These are phyloP conservation scores for Podaxis sp. DNA, from an alignment of 768 basidiomycete species.

Conservation along the genomic window DNA sequence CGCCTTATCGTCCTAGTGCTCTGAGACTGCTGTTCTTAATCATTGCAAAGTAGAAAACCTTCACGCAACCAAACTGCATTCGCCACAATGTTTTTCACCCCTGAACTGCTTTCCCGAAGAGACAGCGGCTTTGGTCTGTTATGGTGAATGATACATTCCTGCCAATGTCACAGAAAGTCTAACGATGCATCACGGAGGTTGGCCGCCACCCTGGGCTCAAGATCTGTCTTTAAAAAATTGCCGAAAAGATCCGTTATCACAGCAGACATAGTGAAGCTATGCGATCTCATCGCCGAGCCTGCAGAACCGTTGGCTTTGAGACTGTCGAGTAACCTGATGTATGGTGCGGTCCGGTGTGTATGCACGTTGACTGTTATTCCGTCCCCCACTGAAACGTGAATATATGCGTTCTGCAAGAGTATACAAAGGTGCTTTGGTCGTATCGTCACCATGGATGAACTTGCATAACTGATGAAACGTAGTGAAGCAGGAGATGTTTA, in stretches of 20 bases:
- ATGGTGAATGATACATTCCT: conserved; percentile 45
- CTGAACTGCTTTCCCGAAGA: conserved; percentile 75
- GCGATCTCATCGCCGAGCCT: conserved; percentile 80
- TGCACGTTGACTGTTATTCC: neutral
- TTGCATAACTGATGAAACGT: neutral
- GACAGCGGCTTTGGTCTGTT: conserved; percentile 90
- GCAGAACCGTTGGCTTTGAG: conserved; percentile 83
- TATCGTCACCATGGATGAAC: neutral
- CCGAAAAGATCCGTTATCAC: conserved; percentile 81
- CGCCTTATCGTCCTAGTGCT: neutral
- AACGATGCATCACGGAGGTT: conserved; percentile 53
- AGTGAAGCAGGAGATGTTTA: conserved; percentile 87
- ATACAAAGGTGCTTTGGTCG: conserved; percentile 40
- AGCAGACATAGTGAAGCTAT: conserved; percentile 81
- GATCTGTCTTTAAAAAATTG: conserved; percentile 82
- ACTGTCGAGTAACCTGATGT: conserved; percentile 85
- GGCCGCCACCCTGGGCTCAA: conserved; percentile 86
- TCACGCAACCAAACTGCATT: conserved; percentile 3
- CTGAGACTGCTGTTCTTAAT: neutral
- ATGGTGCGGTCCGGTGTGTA: conserved; percentile 80
- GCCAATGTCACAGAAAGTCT: neutral
- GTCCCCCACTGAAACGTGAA: neutral
- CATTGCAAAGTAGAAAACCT: neutral
- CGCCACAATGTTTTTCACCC: conserved; percentile 79
- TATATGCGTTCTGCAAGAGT: conserved; percentile 25